These are phyloP conservation scores for Claviceps capensis DNA, from an alignment of 2,329 filamentous ascomycete genomes.

Conservation along the genomic window DNA sequence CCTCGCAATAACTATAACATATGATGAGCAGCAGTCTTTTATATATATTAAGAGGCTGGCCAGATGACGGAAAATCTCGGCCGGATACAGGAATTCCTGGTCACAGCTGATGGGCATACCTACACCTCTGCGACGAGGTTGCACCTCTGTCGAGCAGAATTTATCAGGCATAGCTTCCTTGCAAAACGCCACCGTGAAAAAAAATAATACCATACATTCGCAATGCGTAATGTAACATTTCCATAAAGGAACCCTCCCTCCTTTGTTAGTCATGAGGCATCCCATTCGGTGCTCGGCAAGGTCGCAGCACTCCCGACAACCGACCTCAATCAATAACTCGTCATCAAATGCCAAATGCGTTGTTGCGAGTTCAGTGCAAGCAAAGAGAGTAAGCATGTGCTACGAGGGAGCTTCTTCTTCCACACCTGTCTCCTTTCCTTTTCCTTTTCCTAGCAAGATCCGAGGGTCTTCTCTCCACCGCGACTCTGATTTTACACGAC, in stretches of 20 bases:
- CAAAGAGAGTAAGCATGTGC: not conserved
- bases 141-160: not conserved
- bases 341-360: slow-evolving; percentile 1
- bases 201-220: slow-evolving; percentile 6
- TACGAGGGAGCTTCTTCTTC: slow-evolving; percentile 12
- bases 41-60: slow-evolving; percentile 1
- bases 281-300: not conserved
- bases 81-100: slow-evolving; percentile 5
- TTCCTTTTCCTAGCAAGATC: not conserved
- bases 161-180: slow-evolving; percentile 13
- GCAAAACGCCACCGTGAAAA: slow-evolving; percentile 21
- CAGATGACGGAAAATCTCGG: slow-evolving; percentile 11
- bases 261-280: not conserved
- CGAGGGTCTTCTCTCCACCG: not conserved
- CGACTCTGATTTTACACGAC: slow-evolving; percentile 47
- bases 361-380: not conserved
- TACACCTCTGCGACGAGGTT: not conserved
- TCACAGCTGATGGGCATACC: slow-evolving; percentile 4
- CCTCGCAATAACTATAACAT: slow-evolving; percentile 1
- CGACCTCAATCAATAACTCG: not conserved
- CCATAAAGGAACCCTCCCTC: not conserved
- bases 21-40: not conserved
- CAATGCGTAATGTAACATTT: not conserved
- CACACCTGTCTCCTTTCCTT: slow-evolving; percentile 8
- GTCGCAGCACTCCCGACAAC: not conserved